These are phyloP conservation scores for Cercospora sp. DNA, from an alignment of 2,329 filamentous ascomycete species.

Conservation along the genomic window DNA sequence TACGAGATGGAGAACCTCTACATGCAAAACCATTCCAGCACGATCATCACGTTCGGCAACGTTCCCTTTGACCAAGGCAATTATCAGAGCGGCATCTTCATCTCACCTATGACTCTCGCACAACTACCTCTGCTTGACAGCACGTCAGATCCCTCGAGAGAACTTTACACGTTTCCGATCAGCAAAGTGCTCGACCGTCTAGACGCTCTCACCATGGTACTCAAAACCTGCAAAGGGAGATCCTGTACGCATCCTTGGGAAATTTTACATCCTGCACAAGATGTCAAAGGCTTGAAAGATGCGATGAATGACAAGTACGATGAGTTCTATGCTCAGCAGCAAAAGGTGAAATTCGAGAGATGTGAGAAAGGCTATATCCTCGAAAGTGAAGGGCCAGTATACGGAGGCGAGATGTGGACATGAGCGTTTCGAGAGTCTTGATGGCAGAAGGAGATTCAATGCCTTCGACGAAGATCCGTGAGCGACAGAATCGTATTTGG, in stretches of 20 bases:
- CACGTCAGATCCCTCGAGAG: background rate
- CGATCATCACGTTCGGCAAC: background rate
- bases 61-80: background rate
- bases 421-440: background rate
- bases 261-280: constrained; percentile 19
- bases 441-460: background rate
- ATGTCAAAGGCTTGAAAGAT: constrained; percentile 17
- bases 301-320: constrained; percentile 19
- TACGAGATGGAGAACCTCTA: constrained; percentile 32
- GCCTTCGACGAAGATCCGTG: background rate
- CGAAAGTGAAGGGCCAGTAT: constrained; percentile 26
- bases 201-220: constrained; percentile 26
- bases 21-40: background rate
- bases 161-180: background rate
- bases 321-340: constrained; percentile 22
- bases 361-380: constrained; percentile 30
- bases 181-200: constrained; percentile 20
- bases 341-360: constrained; percentile 24
- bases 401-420: background rate
- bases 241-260: constrained; percentile 26
- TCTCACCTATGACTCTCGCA: background rate
- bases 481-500: background rate
- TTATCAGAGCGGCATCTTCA: background rate
- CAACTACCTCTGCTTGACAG: background rate
- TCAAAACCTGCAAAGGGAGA: constrained; percentile 24